Conservation (phyloP, 176 grass and related monocot species). For the Thinopyrum elongatum region DNA sequence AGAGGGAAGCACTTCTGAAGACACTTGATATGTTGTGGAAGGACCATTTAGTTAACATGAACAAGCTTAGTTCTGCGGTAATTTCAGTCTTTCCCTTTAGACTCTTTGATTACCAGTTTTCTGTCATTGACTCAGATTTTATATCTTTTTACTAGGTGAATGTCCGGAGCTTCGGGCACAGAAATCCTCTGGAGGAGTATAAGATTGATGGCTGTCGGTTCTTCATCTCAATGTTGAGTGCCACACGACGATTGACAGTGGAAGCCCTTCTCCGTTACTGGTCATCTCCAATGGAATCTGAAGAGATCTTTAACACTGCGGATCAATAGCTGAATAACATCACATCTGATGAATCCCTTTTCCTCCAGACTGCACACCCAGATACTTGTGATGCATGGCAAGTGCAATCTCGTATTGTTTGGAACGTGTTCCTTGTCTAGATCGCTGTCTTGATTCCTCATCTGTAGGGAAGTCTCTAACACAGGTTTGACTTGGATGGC, state of each 20-base stretch:
- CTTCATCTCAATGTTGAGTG: slow-evolving; percentile 95
- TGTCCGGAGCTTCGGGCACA: slow-evolving; percentile 93
- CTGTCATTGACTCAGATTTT: background rate
- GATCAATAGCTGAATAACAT: slow-evolving; percentile 29
- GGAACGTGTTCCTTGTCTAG: background rate
- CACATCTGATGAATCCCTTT: background rate
- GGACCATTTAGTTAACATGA: slow-evolving; percentile 99
- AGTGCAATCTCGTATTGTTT: background rate
- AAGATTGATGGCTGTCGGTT: slow-evolving; percentile 94
- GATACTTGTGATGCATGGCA: background rate
- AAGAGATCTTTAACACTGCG: slow-evolving; percentile 55
- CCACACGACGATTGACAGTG: slow-evolving; percentile 68
- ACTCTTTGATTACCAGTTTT: background rate
- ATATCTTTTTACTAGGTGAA: slow-evolving; percentile 62
- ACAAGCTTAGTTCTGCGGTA: slow-evolving; percentile 96
- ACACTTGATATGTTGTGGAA: slow-evolving; percentile 82
- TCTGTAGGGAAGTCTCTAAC: background rate
- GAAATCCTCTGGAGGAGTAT: slow-evolving; percentile 95
- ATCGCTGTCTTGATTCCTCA: background rate
- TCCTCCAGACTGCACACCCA: background rate
- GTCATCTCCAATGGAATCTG: slow-evolving; percentile 70
- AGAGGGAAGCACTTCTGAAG: slow-evolving; percentile 94
- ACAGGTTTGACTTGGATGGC: background rate
- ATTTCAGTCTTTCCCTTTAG: slow-evolving; percentile 1
- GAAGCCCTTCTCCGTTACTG: slow-evolving; percentile 83